A percentile compares a stretch with the other conserved stretches of the same genome.
phyloP scores from a whole-genome alignment of 164 flowering plant species.

The Chimonanthus praecox region DNA sequence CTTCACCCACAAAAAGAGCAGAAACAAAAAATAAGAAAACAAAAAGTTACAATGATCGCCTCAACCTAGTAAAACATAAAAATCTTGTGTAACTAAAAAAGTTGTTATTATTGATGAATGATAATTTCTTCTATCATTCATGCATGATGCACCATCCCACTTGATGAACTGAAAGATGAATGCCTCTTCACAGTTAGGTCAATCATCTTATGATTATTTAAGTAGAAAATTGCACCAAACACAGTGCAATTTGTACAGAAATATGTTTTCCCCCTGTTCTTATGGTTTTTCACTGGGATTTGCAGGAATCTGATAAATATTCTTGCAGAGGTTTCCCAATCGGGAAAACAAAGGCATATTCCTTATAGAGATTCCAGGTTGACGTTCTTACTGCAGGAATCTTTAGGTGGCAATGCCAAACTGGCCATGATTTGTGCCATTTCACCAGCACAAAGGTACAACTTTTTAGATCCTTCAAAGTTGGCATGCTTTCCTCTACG shows the following conservation, averaged over 20 bases:
- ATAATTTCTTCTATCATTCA: too few relatives aligned
- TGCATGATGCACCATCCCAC: neutral
- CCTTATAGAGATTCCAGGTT: slow-evolving; percentile 94
- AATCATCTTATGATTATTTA: neutral
- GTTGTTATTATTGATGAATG: too few relatives aligned
- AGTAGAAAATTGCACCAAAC: neutral
- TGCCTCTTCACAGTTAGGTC: neutral
- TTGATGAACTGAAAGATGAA: neutral
- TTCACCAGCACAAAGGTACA: slow-evolving; percentile 83
- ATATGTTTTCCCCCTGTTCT: neutral
- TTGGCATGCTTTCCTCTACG: neutral
- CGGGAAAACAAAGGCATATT: slow-evolving; percentile 97
- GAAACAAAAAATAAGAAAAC: too few relatives aligned
- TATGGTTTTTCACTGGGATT: slow-evolving; percentile 9
- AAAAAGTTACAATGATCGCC: too few relatives aligned
- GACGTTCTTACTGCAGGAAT: slow-evolving; percentile 94
- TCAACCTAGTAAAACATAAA: too few relatives aligned
- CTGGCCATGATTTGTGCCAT: slow-evolving; percentile 95
- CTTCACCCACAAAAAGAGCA: too few relatives aligned
- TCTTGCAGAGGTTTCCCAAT: slow-evolving; percentile 92
- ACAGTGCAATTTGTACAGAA: neutral
- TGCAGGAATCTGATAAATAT: slow-evolving; percentile 95
- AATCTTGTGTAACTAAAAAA: too few relatives aligned
- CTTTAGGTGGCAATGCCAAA: slow-evolving; percentile 99
- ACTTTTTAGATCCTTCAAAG: neutral